phyloP scores from a whole-genome alignment of 352 stramenopile species.

The Phytophthora sansomeana region DNA sequence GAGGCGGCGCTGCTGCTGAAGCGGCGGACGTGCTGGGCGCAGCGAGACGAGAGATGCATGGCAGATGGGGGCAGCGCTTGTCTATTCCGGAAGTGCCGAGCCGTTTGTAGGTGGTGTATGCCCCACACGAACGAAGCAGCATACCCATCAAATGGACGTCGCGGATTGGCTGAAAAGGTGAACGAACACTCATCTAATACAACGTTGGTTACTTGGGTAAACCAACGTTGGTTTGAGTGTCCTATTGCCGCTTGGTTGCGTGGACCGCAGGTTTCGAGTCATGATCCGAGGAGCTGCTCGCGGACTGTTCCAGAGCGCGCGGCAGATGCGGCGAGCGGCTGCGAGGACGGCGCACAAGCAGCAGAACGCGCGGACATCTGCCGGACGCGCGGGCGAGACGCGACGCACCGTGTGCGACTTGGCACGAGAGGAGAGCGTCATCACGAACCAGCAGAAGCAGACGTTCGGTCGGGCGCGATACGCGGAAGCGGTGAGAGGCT shows the following conservation, averaged over 20 bases:
- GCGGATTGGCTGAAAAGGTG: slow-evolving; percentile 14
- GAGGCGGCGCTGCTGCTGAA: slow-evolving; percentile 51
- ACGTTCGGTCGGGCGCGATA: slow-evolving; percentile 56
- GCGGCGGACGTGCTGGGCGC: slow-evolving; percentile 13
- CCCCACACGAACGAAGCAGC: slow-evolving; percentile 7
- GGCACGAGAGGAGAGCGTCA: slow-evolving; percentile 52
- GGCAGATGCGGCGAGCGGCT: slow-evolving; percentile 57
- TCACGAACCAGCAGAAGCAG: slow-evolving; percentile 54
- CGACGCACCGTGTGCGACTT: slow-evolving; percentile 30
- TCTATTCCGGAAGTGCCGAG: slow-evolving; percentile 19
- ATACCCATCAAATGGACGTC: slow-evolving; percentile 21
- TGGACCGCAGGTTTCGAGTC: slow-evolving; percentile 20
- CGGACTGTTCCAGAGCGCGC: slow-evolving; percentile 59
- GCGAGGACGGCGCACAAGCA: slow-evolving; percentile 22
- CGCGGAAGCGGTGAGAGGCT: slow-evolving; percentile 41
- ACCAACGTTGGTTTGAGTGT: background rate
- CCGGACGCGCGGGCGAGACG: slow-evolving; percentile 7
- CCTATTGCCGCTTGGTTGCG: background rate
- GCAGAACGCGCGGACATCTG: background rate
- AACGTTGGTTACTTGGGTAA: background rate
- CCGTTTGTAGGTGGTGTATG: slow-evolving; percentile 20
- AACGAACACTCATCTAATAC: background rate
- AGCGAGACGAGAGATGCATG: slow-evolving; percentile 31
- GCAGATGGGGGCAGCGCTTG: slow-evolving; percentile 6
- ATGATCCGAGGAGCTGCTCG: slow-evolving; percentile 66